Base-by-base conservation (phyloP, 345 rosid species). In the Citropsis articulata region DNA sequence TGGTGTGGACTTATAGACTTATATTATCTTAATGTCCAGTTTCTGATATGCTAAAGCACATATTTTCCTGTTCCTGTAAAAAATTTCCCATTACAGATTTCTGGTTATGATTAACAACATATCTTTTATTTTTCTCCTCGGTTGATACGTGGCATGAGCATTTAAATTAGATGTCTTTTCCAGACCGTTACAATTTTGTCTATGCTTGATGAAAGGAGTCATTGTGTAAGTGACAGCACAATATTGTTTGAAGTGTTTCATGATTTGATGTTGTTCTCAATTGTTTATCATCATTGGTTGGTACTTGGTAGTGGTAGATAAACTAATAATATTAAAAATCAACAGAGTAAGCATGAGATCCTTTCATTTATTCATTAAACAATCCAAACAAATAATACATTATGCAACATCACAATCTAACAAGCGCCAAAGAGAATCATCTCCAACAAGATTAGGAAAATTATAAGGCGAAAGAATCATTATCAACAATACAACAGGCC, bases 371-470 rank as follows among this genome's bases (percentile, higher is more conserved):
- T 71, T 71, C 53, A 55, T 24, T 50, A 45, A 78, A 30, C 55
- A 75, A 84, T 48, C 61, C 35, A 55, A 62, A 66, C 62, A 75
- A 75, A 50, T 71, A 63, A 45, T 67, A 78, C 80, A 67, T 71
- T 56, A 63, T 67, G 72, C 82, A 67, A 31, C 36, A 45, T 45
- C 68, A 7, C 72, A 13, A 57, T 78, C 27, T 30, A 60, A 25
- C 14, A 16, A 77, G 21, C 40, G 28, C 25, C 0, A 77, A 28
- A n/a, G 60, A 27, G 63, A 68, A 76, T 65, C 27, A 50, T 22
- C 76, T 30, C 62, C 69, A 4, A 74, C 75, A 70, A 28, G 31
- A 65, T 9, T 22, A 63, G 27, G 19, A 72, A 22, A 50, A 71
- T 36, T 65, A 24, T 56, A 9, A 9, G 30, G 21, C 24, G 33